phyloP scores from a whole-genome alignment of 2,329 filamentous ascomycete genomes.

The Pseudofabraea citricarpa region DNA sequence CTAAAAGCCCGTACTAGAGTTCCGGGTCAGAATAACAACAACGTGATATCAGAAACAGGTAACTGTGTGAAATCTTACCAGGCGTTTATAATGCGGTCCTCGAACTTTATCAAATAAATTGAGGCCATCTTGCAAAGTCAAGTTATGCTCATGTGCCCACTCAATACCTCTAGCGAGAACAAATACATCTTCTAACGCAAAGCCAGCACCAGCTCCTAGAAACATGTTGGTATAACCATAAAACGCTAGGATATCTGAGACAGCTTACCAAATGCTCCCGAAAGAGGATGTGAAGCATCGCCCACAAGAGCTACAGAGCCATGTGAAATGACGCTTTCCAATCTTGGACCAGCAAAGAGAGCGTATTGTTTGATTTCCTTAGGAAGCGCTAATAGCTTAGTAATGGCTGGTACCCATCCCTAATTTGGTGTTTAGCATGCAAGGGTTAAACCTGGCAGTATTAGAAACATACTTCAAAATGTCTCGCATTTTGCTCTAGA shows the following conservation, averaged over 20 bases:
- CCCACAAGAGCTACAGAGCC: constrained; percentile 2
- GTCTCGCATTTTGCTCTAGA: neutral
- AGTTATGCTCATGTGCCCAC: neutral
- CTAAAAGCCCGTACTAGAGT: neutral
- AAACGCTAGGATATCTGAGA: no score
- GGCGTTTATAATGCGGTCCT: constrained; percentile 1
- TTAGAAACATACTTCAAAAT: constrained; percentile 1
- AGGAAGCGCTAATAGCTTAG: no score
- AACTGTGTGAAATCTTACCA: neutral
- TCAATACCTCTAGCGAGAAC: neutral
- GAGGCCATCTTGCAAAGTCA: constrained; percentile 1
- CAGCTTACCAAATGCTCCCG: constrained; percentile 1
- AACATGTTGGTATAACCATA: no score
- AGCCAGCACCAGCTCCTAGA: constrained; percentile 1
- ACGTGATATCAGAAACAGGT: neutral
- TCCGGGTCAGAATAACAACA: neutral
- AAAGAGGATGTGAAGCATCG: constrained; percentile 2
- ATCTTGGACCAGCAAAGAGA: constrained; percentile 1
- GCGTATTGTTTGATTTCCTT: constrained; percentile 3
- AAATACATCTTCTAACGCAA: constrained; percentile 2
- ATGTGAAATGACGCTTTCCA: constrained; percentile 1
- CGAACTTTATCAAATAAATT: constrained; percentile 1
- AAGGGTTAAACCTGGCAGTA: no score
- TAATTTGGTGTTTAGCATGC: no score
- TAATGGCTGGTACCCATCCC: no score